Evolutionary conservation across 2,329 filamentous ascomycete genomes (phyloP), one percentile per base, ranked within the genome.

Genomic region (Cercospora brassicicola): DNA sequence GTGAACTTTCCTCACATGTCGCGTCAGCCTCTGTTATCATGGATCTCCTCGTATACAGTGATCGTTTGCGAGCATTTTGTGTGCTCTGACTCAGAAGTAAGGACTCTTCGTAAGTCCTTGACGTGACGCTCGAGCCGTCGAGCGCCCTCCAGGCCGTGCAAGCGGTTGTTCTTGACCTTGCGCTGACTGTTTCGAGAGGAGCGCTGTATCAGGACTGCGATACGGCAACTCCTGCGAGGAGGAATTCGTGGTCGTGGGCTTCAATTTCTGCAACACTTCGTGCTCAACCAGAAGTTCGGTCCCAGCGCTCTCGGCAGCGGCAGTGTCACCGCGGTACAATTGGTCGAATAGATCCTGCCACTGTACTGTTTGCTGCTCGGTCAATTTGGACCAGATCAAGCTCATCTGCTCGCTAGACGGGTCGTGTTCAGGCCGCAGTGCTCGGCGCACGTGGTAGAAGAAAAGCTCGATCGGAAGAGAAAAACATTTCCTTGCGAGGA

Each of bases 361-460:
- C 18, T 30, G 13, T 18, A 23, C 20, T 28, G 36, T 61, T 13
- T 61, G 33, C 33, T 39, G 11, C 4, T 42, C 11, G 5, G 31
- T 61, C 30, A 61, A 31, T 8, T 61, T 61, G 36, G n/a, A 45
- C 59, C 59, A 61, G 9, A 61, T 61, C 59, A 61, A 23, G 36
- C 26, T 48, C 18, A 23, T 42, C 39, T 61, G 59, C 11, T 42
- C 59, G 26, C 36, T n/a, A n/a, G 18, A 11, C 20, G 36, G 11
- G 2, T 20, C 11, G 18, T 26, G 33, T 6, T 61, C 23, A 15
- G 18, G 59, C 3, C 20, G 9, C 31, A 61, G 23, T 18, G 33
- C 59, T 39, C 39, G 33, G 33, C 36, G 33, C 15, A 61, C 18
- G 59, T 61, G 59, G 39, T 61, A 42, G 36, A 45, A 61, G 36